Evolutionary conservation across 192 early-diverging fungal species (phyloP), one percentile per base, ranked within the genome.

Genomic region (Mortierella antarctica): DNA sequence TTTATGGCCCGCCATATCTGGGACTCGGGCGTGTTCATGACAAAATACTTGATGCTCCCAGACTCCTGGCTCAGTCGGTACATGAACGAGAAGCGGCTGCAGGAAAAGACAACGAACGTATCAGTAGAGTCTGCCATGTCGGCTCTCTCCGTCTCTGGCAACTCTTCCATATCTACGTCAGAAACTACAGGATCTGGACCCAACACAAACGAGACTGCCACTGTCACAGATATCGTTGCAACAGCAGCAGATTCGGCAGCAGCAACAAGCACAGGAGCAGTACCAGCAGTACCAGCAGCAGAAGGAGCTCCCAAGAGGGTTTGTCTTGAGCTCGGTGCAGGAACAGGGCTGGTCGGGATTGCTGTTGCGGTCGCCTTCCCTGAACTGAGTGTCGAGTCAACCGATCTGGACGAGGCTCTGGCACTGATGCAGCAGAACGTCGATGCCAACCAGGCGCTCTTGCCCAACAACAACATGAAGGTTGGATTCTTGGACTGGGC

Each of bases 261-360:
- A 45, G 14, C 44, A 62, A 0, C 61, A 47, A 48, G 31, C 31
- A 31, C 31, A 31, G 31, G 3, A 31, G 31, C 31, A 31, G 31
- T 45, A 14, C 7, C 53, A 44, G 20, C 45, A 44, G 20, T 20
- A 57, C 18, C 41, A 52, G 23, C 20, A 52, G 11, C 8, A 31
- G 18, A 12, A 15, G 15, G 13, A 45, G 14, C 44, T 18, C 17
- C 59, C 0, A 62, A 77, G 44, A 51, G 77, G 40, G 77, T 80
- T 3, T 80, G 77, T 13, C 40, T 88, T 6, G 87, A 88, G 61
- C 72, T 88, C 9, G 87, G 87, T 17, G 83, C 87, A 54, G 87
- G 87, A 52, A 86, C 85, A n/a, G 87, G 87, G 18, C 71, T 86
- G 10, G 83, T 84, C 5, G 87, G 87, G 0, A 84, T 88, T 40